phyloP scores from a whole-genome alignment of 2,329 filamentous ascomycete species.

The Apiospora arundinis region DNA sequence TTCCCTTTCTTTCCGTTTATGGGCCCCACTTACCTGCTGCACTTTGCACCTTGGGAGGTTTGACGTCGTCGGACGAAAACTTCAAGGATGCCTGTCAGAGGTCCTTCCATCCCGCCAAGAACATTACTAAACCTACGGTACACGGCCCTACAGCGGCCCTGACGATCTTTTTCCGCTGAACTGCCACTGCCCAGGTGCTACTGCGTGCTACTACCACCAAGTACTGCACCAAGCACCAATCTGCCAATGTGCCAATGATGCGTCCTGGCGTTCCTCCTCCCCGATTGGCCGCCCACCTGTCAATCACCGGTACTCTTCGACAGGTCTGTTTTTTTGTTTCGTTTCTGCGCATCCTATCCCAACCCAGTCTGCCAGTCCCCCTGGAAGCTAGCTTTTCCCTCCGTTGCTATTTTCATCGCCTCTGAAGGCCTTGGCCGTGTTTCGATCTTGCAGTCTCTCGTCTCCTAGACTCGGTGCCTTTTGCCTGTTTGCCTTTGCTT shows the following conservation, averaged over 20 bases:
- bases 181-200: constrained; percentile 6
- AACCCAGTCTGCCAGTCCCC: background rate
- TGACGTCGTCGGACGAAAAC: constrained; percentile 12
- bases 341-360: constrained; percentile 5
- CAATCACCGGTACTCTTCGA: background rate
- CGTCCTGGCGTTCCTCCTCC: too few relatives aligned
- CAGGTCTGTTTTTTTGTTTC: constrained; percentile 1
- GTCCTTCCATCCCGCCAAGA: background rate
- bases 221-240: too few relatives aligned
- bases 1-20: background rate
- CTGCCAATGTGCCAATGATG: too few relatives aligned
- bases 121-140: background rate
- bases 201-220: too few relatives aligned
- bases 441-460: background rate
- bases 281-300: background rate
- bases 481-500: background rate
- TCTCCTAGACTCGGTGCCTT: background rate
- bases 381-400: background rate
- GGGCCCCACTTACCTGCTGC: background rate
- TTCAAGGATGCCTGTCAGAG: background rate
- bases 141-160: constrained; percentile 6
- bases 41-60: constrained; percentile 12
- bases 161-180: background rate
- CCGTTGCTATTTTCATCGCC: background rate
- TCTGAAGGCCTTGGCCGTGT: constrained; percentile 9